Evolutionary conservation across 1,284 basidiomycete species (phyloP), one percentile per base, ranked within the genome.

Genomic region (Ceratobasidium theobromae): DNA sequence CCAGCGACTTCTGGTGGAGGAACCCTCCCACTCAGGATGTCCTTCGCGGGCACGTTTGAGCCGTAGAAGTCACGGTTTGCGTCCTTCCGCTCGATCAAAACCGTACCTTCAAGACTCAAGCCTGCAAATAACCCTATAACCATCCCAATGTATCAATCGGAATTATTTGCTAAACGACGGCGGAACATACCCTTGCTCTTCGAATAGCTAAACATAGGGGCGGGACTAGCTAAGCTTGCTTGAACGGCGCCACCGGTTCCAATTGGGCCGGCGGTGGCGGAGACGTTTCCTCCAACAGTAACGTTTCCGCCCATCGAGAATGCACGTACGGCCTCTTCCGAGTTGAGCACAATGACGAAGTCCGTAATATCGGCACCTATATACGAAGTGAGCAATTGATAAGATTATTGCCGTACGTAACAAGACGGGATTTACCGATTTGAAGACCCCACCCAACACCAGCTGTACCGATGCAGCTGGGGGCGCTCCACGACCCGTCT

Each of bases 141-240:
- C 54, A 52, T 9, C 12, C 49, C 18, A 51, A 14, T 18, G 3
- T 32, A 52, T 52, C 49, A 32, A 4, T 32, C 21, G 5, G 23
- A 32, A 8, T 18, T 32, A 30, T 25, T 11, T 12, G 12, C 27
- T 5, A 32, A 52, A 12, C n/a, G 8, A 52, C 12, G n/a, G 12
- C 3, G 6, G 53, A 12, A 74, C 83, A 53, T 71, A 91, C 93
- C 94, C 79, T 95, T 95, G 11, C 90, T 94, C 76, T 95, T 91
- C 21, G 91, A 95, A 78, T 98, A 98, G 70, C 92, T 93, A 79
- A 98, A 99, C 89, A 98, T 95, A 0, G 95, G 95, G 11, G 96
- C 88, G 0, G 96, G 95, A 76, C 96, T 93, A 18, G 92, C 88
- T 51, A 99, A 79, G 8, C 87, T 88, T 0, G 93, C 86, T 72